Evolutionary conservation across 352 stramenopile genomes (phyloP).

Genomic region (Phytopythium chamaehyphon): DNA sequence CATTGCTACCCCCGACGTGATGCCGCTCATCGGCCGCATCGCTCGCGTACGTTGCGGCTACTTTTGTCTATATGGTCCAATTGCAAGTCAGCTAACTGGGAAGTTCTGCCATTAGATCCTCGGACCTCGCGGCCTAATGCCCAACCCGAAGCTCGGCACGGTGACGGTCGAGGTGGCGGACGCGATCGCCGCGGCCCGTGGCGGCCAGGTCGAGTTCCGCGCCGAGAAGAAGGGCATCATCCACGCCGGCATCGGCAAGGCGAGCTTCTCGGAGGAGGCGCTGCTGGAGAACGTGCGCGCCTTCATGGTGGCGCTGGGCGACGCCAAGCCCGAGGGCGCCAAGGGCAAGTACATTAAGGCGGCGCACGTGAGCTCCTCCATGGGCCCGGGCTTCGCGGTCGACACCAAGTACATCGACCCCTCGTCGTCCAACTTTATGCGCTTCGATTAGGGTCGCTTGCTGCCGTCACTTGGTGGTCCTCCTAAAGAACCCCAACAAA

Average conservation of each 20-base stretch:
- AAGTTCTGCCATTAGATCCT: conserved; percentile 53
- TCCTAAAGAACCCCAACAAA: too few species aligned
- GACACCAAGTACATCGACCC: conserved; percentile 85
- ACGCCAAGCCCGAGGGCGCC: conserved; percentile 89
- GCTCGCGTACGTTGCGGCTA: conserved; percentile 53
- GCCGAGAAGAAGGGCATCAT: conserved; percentile 90
- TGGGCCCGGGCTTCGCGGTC: conserved; percentile 74
- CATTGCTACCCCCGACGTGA: conserved; percentile 91
- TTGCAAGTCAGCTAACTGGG: not conserved
- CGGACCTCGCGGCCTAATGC: conserved; percentile 96
- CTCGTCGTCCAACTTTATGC: conserved; percentile 81
- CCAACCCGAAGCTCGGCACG: conserved; percentile 97
- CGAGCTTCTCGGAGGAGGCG: conserved; percentile 86
- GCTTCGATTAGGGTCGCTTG: conserved; percentile 54
- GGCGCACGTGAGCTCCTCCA: conserved; percentile 82
- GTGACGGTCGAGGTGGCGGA: conserved; percentile 90
- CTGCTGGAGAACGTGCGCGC: conserved; percentile 91
- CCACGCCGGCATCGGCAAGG: conserved; percentile 86
- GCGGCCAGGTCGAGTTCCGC: conserved; percentile 86
- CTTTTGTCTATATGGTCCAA: not conserved
- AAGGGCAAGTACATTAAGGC: conserved; percentile 94
- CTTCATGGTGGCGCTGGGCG: conserved; percentile 89
- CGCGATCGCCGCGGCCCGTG: conserved; percentile 76
- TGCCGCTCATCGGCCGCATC: conserved; percentile 91
- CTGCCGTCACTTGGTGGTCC: conserved; percentile 3